Percentiles rank a stretch among this genome's conserved stretches.
Evolutionary conservation across 768 basidiomycete genomes (phyloP).

Genomic region (Auriscalpium orientale): DNA sequence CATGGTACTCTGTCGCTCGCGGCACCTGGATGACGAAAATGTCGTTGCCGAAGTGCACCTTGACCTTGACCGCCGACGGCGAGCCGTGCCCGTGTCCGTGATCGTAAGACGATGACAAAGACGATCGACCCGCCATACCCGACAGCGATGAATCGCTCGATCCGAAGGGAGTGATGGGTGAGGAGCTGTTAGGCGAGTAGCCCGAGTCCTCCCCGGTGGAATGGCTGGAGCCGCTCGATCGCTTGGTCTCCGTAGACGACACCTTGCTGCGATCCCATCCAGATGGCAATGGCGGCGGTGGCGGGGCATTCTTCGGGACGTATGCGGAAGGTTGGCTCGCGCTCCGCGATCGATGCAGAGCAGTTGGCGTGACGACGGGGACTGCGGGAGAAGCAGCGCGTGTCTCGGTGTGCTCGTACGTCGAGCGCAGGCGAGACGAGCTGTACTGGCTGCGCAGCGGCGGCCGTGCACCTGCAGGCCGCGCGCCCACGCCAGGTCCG

Average conservation of each 20-base stretch:
- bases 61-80: constrained; percentile 65
- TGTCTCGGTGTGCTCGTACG: constrained; percentile 5
- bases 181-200: constrained; percentile 77
- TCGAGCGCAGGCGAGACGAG: constrained; percentile 10
- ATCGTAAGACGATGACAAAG: constrained; percentile 43
- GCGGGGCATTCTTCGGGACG: constrained; percentile 47
- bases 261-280: constrained; percentile 39
- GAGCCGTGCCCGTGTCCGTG: constrained; percentile 24
- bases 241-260: constrained; percentile 45
- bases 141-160: constrained; percentile 77
- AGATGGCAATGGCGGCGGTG: constrained; percentile 39
- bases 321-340: constrained; percentile 76
- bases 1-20: constrained; percentile 66
- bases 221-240: constrained; percentile 80
- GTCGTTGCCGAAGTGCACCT: constrained; percentile 92
- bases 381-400: constrained; percentile 5
- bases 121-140: constrained; percentile 40
- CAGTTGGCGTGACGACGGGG: constrained; percentile 16
- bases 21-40: constrained; percentile 92
- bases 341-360: constrained; percentile 57
- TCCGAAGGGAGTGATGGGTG: constrained; percentile 87
- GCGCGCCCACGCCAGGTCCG: background rate
- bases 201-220: constrained; percentile 78
- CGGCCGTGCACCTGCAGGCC: constrained; percentile 2
- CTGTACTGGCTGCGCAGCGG: constrained; percentile 11